Evolutionary conservation across 177 flowering plant genomes (phyloP).

Genomic region (Vitis hybrid): DNA sequence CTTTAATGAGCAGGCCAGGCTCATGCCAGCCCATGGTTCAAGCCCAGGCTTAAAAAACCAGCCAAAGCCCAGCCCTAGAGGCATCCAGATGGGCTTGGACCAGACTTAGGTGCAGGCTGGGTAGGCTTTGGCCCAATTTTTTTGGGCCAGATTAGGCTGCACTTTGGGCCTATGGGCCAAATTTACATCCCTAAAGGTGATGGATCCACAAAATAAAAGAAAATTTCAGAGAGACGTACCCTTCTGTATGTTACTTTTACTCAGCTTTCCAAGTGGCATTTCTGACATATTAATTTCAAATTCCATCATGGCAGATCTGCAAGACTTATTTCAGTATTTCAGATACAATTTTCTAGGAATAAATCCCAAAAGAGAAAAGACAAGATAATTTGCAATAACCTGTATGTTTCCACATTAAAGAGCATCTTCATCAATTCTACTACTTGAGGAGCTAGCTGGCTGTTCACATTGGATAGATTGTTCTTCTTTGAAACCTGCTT

Average conservation of each 20-base stretch:
- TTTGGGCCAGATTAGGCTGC: too few species aligned
- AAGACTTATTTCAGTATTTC: constrained; percentile 9
- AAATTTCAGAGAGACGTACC: constrained; percentile 36
- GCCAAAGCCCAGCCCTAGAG: too few species aligned
- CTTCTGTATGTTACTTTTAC: constrained; percentile 85
- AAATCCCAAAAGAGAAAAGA: constrained; percentile 4
- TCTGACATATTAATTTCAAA: constrained; percentile 96
- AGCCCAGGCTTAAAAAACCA: too few species aligned
- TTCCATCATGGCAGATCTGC: constrained; percentile 98
- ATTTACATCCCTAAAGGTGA: too few species aligned
- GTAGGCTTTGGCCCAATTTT: too few species aligned
- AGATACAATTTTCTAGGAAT: constrained; percentile 1
- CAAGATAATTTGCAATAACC: constrained; percentile 34
- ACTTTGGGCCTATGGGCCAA: too few species aligned
- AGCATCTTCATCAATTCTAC: constrained; percentile 89
- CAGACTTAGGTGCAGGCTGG: too few species aligned
- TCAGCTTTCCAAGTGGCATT: constrained; percentile 98
- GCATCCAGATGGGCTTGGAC: too few species aligned
- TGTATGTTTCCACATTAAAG: constrained; percentile 89
- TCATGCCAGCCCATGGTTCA: too few species aligned
- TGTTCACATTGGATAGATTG: constrained; percentile 23
- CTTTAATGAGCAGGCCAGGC: too few species aligned
- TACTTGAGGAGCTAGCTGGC: constrained; percentile 69
- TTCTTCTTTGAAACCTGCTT: constrained; percentile 48
- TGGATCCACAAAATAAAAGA: background rate